Percentiles rank a stretch among this genome's conserved stretches.
Evolutionary conservation across 129 eudicot genomes (phyloP).

Genomic region (Flaveria bidentis): DNA sequence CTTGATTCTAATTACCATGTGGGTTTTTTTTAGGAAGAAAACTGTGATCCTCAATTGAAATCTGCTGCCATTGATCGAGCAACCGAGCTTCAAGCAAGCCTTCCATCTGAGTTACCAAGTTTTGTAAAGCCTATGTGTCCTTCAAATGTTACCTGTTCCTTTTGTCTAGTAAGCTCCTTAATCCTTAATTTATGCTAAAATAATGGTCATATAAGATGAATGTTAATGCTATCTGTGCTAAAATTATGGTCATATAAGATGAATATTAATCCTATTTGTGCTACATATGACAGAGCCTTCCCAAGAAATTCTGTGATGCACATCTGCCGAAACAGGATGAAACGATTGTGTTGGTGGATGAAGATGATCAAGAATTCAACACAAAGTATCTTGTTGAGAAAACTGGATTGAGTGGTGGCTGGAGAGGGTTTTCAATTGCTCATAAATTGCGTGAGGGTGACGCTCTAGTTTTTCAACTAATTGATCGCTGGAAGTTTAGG

Average conservation of each 20-base stretch:
- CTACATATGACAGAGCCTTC: constrained; percentile 43
- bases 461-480: constrained; percentile 49
- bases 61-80: constrained; percentile 55
- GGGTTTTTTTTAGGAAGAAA: constrained; percentile 18
- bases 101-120: constrained; percentile 45
- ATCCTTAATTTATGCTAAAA: background rate
- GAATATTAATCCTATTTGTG: background rate
- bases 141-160: constrained; percentile 66
- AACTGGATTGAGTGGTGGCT: constrained; percentile 58
- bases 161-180: constrained; percentile 61
- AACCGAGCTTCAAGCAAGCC: constrained; percentile 52
- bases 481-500: constrained; percentile 42
- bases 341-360: constrained; percentile 48
- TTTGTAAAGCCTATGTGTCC: constrained; percentile 66
- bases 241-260: background rate
- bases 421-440: constrained; percentile 61
- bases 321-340: constrained; percentile 52
- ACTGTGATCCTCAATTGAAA: constrained; percentile 33
- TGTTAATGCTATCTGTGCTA: background rate
- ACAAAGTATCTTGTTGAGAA: constrained; percentile 47
- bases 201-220: background rate
- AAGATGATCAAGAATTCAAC: constrained; percentile 33
- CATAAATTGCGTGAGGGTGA: constrained; percentile 54
- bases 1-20: background rate
- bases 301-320: constrained; percentile 39